A percentile compares a stretch with the other conserved stretches of the same genome.
Conservation (phyloP, 2,329 filamentous ascomycete genomes). For the Beauveria brongniartii region DNA sequence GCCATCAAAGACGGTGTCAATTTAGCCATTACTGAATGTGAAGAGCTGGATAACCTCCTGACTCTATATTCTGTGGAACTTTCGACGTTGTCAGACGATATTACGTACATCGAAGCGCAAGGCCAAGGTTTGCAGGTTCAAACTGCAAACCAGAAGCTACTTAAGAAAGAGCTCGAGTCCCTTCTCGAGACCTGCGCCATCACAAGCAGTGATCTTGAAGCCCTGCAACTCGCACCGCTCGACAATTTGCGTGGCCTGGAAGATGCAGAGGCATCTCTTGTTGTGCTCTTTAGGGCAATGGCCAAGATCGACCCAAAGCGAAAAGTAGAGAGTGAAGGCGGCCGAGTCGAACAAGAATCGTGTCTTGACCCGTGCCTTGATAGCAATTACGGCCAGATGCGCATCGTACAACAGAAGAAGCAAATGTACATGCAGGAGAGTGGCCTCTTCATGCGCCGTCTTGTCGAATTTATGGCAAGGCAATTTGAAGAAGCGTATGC, state of each 20-base stretch:
- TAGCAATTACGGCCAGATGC: conserved; percentile 79
- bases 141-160: conserved; percentile 89
- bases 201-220: conserved; percentile 62
- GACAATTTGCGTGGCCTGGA: conserved; percentile 63
- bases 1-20: conserved; percentile 83
- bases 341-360: conserved; percentile 35
- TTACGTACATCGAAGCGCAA: conserved; percentile 94
- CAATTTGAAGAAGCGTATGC: conserved; percentile 71
- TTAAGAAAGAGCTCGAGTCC: conserved; percentile 81
- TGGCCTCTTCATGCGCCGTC: conserved; percentile 64
- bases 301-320: conserved; percentile 83
- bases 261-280: conserved; percentile 68
- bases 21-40: conserved; percentile 85
- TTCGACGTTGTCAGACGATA: conserved; percentile 87
- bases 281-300: conserved; percentile 86
- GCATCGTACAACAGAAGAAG: conserved; percentile 89
- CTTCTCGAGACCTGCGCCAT: conserved; percentile 90
- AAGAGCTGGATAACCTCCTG: conserved; percentile 88
- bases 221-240: conserved; percentile 65
- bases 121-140: conserved; percentile 95
- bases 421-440: conserved; percentile 78
- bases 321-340: conserved; percentile 42
- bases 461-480: conserved; percentile 73
- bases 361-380: conserved; percentile 57
- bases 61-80: conserved; percentile 94